These are phyloP conservation scores for Bryoerythrophyllum caledonicum DNA, from an alignment of 225 moss, liverwort and hornwort genomes.

Conservation along the genomic window DNA sequence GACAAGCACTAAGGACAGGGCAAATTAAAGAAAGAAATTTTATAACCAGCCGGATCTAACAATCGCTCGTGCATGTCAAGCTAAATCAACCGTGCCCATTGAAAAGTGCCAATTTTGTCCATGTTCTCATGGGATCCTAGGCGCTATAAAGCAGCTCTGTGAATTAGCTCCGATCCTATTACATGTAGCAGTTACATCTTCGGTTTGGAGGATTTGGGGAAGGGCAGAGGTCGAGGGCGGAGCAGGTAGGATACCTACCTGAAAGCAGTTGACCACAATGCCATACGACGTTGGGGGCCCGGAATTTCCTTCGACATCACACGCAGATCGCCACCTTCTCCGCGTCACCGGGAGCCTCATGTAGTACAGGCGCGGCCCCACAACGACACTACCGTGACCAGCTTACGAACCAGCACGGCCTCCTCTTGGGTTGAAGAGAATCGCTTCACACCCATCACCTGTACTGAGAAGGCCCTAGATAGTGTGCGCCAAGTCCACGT, in stretches of 20 bases:
- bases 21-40: not conserved
- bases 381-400: not conserved
- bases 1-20: slow-evolving; percentile 4
- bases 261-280: slow-evolving; percentile 26
- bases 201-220: not conserved
- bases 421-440: slow-evolving; percentile 79
- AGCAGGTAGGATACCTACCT: slow-evolving; percentile 17
- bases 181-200: not conserved
- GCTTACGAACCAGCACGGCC: slow-evolving; percentile 25
- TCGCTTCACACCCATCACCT: slow-evolving; percentile 51
- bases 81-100: not conserved
- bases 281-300: slow-evolving; percentile 7
- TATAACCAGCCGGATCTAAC: slow-evolving; percentile 21
- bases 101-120: not conserved
- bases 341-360: slow-evolving; percentile 1
- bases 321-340: slow-evolving; percentile 24
- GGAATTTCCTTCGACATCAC: slow-evolving; percentile 36
- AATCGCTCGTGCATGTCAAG: slow-evolving; percentile 5
- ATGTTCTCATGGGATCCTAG: not conserved
- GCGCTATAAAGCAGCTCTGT: not conserved
- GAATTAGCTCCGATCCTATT: not conserved
- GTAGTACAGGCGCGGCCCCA: not conserved
- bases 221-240: slow-evolving; percentile 8
- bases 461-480: slow-evolving; percentile 68
- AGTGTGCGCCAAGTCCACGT: slow-evolving; percentile 70